Evolutionary conservation across 192 early-diverging fungal genomes (phyloP).

Genomic region (Lobosporangium transversale): DNA sequence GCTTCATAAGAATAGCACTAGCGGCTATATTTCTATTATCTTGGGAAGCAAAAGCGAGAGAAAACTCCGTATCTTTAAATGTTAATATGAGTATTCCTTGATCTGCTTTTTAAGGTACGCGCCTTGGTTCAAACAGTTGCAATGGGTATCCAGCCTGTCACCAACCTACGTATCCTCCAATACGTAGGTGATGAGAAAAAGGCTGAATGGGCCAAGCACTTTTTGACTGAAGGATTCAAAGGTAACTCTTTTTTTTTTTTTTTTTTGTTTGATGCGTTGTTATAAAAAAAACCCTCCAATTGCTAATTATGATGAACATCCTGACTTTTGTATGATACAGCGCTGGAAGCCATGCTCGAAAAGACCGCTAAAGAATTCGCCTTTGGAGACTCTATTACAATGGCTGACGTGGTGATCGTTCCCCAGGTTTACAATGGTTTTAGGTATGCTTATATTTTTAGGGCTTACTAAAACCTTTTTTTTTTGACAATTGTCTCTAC

Average conservation of each 20-base stretch:
- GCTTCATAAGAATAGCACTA: too few relatives aligned
- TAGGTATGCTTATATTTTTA: conserved; percentile 58
- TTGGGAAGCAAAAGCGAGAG: too few relatives aligned
- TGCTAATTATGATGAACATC: too few relatives aligned
- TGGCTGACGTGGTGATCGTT: conserved; percentile 85
- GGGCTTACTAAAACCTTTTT: not conserved
- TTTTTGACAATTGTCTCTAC: not conserved
- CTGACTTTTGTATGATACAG: too few relatives aligned
- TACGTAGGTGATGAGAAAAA: conserved; percentile 65
- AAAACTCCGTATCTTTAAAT: too few relatives aligned
- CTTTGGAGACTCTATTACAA: conserved; percentile 81
- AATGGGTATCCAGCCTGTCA: conserved; percentile 88
- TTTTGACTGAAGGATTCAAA: conserved; percentile 67
- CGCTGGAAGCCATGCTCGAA: conserved; percentile 73
- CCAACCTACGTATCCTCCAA: conserved; percentile 81
- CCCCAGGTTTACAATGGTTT: conserved; percentile 84
- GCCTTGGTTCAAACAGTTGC: conserved; percentile 76
- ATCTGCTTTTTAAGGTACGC: conserved; percentile 71
- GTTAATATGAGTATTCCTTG: too few relatives aligned
- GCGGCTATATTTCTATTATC: too few relatives aligned
- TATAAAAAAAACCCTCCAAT: too few relatives aligned
- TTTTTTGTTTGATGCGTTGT: too few relatives aligned
- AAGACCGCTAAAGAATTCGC: conserved; percentile 76
- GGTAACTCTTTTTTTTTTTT: conserved; percentile 48
- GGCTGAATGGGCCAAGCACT: conserved; percentile 70